These are phyloP conservation scores for Nigrospora osmanthi DNA, from an alignment of 2,329 filamentous ascomycete genomes.

Conservation along the genomic window DNA sequence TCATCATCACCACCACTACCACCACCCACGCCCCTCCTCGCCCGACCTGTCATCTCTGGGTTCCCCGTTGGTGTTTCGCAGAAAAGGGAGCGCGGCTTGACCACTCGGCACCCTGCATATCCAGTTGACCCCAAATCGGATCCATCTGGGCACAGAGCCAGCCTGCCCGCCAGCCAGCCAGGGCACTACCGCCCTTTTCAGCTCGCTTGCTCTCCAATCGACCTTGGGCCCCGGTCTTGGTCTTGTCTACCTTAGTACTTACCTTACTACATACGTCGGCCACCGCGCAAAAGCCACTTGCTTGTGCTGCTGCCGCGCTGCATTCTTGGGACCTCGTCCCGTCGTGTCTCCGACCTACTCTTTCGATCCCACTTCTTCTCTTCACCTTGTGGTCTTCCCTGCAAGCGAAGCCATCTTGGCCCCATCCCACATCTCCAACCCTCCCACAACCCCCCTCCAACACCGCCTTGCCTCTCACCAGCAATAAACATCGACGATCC, in stretches of 20 bases:
- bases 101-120: no score
- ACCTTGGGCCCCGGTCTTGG: no score
- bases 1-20: no score
- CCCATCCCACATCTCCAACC: background rate
- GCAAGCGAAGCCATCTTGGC: background rate
- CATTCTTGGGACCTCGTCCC: background rate
- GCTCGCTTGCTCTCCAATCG: no score
- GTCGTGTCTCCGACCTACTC: background rate
- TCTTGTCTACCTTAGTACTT: no score
- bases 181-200: no score
- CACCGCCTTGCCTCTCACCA: background rate
- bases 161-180: no score
- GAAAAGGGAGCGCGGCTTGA: no score
- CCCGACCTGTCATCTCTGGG: background rate
- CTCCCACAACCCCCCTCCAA: background rate
- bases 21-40: background rate
- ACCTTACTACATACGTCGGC: no score
- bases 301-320: background rate
- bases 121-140: no score
- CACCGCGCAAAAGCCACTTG: background rate
- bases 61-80: background rate
- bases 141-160: no score
- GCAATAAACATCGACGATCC: background rate
- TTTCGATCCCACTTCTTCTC: background rate
- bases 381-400: background rate